phyloP scores from a whole-genome alignment of 2,329 filamentous ascomycete species.

The Penicillium italicum region DNA sequence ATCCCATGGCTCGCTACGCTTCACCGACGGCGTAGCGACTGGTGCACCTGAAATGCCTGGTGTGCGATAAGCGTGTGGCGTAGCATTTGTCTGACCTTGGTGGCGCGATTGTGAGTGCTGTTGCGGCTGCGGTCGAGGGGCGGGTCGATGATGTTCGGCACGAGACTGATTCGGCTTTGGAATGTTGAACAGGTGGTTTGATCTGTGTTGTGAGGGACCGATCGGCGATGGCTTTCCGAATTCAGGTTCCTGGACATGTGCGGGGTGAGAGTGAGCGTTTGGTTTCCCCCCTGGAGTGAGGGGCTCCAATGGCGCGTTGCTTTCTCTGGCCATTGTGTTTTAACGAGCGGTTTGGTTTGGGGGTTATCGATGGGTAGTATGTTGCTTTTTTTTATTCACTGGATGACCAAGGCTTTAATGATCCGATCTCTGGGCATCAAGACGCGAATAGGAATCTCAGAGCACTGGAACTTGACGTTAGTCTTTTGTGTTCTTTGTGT shows the following conservation, averaged over 20 bases:
- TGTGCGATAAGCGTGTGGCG: slow-evolving; percentile 18
- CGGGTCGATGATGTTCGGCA: slow-evolving; percentile 49
- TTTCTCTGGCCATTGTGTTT: slow-evolving; percentile 50
- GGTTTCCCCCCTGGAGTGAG: slow-evolving; percentile 34
- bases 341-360: slow-evolving; percentile 17
- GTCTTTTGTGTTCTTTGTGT: background rate
- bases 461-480: background rate
- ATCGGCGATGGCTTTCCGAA: slow-evolving; percentile 60
- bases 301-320: slow-evolving; percentile 43
- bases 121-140: slow-evolving; percentile 23
- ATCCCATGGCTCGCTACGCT: slow-evolving; percentile 34
- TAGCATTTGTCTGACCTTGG: slow-evolving; percentile 12
- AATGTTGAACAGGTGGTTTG: slow-evolving; percentile 51
- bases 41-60: slow-evolving; percentile 16
- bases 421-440: background rate
- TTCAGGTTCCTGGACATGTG: slow-evolving; percentile 45
- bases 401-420: background rate
- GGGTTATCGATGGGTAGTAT: background rate
- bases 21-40: slow-evolving; percentile 21
- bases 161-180: slow-evolving; percentile 49
- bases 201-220: slow-evolving; percentile 42
- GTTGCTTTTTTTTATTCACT: background rate
- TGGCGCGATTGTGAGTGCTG: background rate
- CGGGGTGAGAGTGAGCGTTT: slow-evolving; percentile 33
- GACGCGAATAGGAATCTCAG: background rate